Conservation (phyloP, 202 grass and related monocot genomes). For the Tripidium arundinaceum region DNA sequence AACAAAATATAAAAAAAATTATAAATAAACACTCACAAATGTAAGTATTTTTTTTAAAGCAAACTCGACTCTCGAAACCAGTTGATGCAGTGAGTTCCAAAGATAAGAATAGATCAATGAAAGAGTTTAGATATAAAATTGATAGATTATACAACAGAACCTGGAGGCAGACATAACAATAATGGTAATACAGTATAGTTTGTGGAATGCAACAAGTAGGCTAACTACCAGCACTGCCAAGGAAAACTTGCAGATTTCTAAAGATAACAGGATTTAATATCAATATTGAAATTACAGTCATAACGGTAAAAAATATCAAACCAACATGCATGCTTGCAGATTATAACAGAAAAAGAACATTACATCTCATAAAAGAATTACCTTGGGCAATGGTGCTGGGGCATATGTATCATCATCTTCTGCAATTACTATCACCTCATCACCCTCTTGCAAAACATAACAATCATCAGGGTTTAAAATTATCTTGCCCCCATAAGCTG, state of each 20-base stretch:
- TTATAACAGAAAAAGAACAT: neutral
- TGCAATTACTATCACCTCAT: constrained; percentile 78
- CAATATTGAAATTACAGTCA: neutral
- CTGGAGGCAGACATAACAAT: neutral
- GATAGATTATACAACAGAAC: neutral
- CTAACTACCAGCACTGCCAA: neutral
- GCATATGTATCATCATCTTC: constrained; percentile 77
- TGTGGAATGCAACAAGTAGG: constrained; percentile 4
- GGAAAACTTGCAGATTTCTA: neutral
- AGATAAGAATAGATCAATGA: neutral
- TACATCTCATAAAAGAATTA: constrained; percentile 31
- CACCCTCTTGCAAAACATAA: constrained; percentile 68
- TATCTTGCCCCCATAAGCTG: constrained; percentile 62
- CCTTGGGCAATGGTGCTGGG: constrained; percentile 53
- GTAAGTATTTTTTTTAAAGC: neutral
- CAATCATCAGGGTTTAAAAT: constrained; percentile 78
- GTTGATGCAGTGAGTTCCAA: constrained; percentile 10
- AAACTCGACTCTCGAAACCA: neutral
- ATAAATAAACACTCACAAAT: constrained; percentile 6
- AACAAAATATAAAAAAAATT: neutral
- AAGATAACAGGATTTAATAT: neutral
- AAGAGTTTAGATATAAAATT: neutral
- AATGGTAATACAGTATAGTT: constrained; percentile 3
- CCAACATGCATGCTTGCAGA: neutral
- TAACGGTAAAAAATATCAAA: neutral